A percentile compares a stretch with the other conserved stretches of the same genome.
These are phyloP conservation scores for Spizellomyces punctatus DNA, from an alignment of 192 early-diverging fungal species.

Conservation along the genomic window DNA sequence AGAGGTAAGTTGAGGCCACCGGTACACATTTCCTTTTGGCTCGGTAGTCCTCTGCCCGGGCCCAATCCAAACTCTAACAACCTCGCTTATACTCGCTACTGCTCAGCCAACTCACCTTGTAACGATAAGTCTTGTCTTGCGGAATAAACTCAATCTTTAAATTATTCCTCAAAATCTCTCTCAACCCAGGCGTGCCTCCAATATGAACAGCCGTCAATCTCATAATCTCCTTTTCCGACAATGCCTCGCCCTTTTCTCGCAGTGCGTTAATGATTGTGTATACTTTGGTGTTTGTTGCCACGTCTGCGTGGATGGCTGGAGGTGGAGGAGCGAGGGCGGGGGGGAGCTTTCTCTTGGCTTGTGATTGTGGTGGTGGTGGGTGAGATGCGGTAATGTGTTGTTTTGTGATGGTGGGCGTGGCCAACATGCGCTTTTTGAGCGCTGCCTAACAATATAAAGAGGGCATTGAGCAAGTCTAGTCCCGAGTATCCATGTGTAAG, in stretches of 20 bases:
- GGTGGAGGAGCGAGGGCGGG: neutral
- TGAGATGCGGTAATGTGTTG: neutral
- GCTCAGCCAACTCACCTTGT: slow-evolving; percentile 13
- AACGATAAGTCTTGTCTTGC: slow-evolving; percentile 21
- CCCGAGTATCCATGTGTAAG: no score
- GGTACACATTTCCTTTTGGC: neutral
- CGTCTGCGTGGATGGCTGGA: slow-evolving; percentile 4
- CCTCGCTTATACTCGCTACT: no score
- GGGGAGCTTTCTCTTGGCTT: neutral
- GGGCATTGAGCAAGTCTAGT: no score
- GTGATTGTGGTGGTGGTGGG: neutral
- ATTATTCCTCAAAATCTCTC: slow-evolving; percentile 26
- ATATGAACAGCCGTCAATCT: slow-evolving; percentile 24
- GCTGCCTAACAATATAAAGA: slow-evolving; percentile 12
- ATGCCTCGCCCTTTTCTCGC: slow-evolving; percentile 22
- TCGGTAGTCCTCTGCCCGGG: no score
- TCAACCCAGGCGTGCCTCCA: neutral
- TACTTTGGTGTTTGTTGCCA: slow-evolving; percentile 25
- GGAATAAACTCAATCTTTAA: slow-evolving; percentile 25
- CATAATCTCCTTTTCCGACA: slow-evolving; percentile 21
- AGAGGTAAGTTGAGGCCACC: neutral
- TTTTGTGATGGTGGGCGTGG: slow-evolving; percentile 19
- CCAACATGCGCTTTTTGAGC: slow-evolving; percentile 22
- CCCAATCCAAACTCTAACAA: no score
- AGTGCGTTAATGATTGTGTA: slow-evolving; percentile 29